Evolutionary conservation across 139 green algal species (phyloP).

Genomic region (Pseudopediastrum boryanum): DNA sequence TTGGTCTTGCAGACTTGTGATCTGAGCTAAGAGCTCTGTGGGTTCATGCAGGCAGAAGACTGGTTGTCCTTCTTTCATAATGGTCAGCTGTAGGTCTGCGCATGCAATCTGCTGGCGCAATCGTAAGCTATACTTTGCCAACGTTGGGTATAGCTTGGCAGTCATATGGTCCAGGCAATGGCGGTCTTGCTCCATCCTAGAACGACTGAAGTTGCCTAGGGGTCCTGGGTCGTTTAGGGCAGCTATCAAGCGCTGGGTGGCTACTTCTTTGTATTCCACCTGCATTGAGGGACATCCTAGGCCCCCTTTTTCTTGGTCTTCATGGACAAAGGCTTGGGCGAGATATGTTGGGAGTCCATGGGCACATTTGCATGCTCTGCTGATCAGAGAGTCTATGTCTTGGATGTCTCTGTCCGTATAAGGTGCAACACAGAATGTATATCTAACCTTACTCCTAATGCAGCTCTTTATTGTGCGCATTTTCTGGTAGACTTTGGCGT

Average conservation of each 20-base stretch:
- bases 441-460: constrained; percentile 1
- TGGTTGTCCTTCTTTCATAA: not conserved
- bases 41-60: no score
- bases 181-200: not conserved
- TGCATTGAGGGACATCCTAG: constrained; percentile 18
- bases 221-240: not conserved
- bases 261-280: constrained; percentile 11
- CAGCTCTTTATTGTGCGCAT: constrained; percentile 14
- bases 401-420: not conserved
- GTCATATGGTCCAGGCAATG: not conserved
- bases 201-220: not conserved
- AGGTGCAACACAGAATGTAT: not conserved
- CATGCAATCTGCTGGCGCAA: not conserved
- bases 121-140: not conserved
- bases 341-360: not conserved
- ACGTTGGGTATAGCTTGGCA: not conserved
- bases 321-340: not conserved
- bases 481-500: not conserved
- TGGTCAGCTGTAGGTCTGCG: no score
- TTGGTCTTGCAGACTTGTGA: no score
- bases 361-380: not conserved
- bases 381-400: not conserved
- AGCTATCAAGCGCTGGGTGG: not conserved
- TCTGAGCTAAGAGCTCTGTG: no score
- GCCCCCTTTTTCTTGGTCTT: constrained; percentile 4